Conservation (phyloP, 805 yeast genomes). For the Teunomyces pallodes region DNA sequence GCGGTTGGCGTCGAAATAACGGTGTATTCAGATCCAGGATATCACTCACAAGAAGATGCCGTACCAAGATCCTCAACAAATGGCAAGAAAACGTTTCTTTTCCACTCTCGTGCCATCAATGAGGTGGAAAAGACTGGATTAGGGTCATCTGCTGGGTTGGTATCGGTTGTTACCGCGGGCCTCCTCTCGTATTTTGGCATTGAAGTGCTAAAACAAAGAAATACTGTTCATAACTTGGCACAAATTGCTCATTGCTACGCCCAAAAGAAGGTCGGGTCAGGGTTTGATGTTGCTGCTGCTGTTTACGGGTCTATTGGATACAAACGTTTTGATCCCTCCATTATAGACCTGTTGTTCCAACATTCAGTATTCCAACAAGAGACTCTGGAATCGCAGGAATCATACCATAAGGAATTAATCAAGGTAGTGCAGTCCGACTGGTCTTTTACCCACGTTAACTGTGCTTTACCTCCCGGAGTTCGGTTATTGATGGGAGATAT, state of each 20-base stretch:
- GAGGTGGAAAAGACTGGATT: slow-evolving; percentile 90
- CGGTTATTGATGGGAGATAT: slow-evolving; percentile 90
- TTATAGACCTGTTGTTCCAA: slow-evolving; percentile 41
- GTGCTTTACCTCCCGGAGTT: slow-evolving; percentile 66
- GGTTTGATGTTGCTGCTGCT: slow-evolving; percentile 96
- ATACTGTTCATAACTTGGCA: slow-evolving; percentile 72
- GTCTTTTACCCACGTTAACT: slow-evolving; percentile 54
- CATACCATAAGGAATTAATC: slow-evolving; percentile 19
- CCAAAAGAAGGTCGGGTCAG: slow-evolving; percentile 93
- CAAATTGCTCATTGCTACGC: slow-evolving; percentile 92
- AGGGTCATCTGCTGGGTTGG: slow-evolving; percentile 95
- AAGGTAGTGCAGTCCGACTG: slow-evolving; percentile 51
- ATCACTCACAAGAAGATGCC: slow-evolving; percentile 72
- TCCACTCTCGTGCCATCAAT: slow-evolving; percentile 57
- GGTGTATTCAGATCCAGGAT: slow-evolving; percentile 82
- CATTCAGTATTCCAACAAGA: slow-evolving; percentile 22
- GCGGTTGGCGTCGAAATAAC: slow-evolving; percentile 46
- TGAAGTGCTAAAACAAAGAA: slow-evolving; percentile 9
- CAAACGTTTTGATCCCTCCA: slow-evolving; percentile 63
- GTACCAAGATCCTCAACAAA: slow-evolving; percentile 29
- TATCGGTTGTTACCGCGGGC: slow-evolving; percentile 73
- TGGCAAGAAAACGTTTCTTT: slow-evolving; percentile 47
- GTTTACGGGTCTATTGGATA: slow-evolving; percentile 86
- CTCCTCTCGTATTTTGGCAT: slow-evolving; percentile 48
- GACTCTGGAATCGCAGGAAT: slow-evolving; percentile 2